These are phyloP conservation scores for Petunia axillaris DNA, from an alignment of 257 asterid genomes.

Conservation along the genomic window DNA sequence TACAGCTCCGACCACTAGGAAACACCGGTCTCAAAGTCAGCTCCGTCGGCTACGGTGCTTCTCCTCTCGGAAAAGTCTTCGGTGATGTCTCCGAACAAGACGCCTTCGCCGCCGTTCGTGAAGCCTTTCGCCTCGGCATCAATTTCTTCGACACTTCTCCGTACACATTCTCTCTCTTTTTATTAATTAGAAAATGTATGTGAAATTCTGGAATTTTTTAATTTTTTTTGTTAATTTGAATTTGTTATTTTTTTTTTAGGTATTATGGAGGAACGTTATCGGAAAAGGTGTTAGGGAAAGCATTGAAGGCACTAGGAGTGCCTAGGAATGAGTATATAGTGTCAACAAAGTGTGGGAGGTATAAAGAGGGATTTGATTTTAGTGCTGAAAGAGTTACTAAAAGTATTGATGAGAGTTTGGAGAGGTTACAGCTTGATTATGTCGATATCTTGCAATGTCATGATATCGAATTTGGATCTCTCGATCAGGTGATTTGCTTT, in stretches of 20 bases:
- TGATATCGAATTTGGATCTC: constrained; percentile 93
- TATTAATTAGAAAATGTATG: neutral
- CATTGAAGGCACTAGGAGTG: constrained; percentile 82
- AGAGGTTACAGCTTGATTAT: constrained; percentile 95
- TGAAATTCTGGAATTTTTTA: neutral
- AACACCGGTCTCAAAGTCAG: constrained; percentile 82
- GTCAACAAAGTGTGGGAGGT: constrained; percentile 95
- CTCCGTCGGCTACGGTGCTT: constrained; percentile 93
- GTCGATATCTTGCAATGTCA: constrained; percentile 94
- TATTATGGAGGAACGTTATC: constrained; percentile 94
- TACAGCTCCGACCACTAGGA: constrained; percentile 82
- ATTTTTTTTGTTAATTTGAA: neutral
- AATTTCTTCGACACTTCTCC: constrained; percentile 99
- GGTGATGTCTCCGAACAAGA: constrained; percentile 77
- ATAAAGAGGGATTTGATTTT: constrained; percentile 88
- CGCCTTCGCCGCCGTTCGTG: constrained; percentile 77
- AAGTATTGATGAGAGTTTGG: constrained; percentile 94
- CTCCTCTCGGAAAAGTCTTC: constrained; percentile 95
- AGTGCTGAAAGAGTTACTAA: constrained; percentile 92
- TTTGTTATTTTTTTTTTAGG: constrained; percentile 44
- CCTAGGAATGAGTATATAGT: constrained; percentile 84
- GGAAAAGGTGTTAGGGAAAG: constrained; percentile 78
- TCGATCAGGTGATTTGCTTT: constrained; percentile 70
- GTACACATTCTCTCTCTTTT: constrained; percentile 39
- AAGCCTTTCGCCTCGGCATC: constrained; percentile 80